Evolutionary conservation across 1,284 basidiomycete genomes (phyloP).

Genomic region (Trametes polyzona): DNA sequence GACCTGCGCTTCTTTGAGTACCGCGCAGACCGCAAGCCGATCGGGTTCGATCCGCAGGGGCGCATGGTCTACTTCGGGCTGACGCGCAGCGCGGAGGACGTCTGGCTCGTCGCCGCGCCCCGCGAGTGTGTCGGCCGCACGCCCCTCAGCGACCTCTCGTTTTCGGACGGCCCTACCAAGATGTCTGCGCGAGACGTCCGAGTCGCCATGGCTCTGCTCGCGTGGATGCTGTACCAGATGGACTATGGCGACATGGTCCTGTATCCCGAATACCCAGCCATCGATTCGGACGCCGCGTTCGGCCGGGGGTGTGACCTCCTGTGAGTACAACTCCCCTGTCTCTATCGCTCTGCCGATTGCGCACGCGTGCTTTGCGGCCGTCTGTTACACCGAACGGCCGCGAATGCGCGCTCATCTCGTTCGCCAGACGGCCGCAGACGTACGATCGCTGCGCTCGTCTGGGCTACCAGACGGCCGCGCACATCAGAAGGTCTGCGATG

Average conservation of each 20-base stretch:
- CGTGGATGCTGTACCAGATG: not conserved
- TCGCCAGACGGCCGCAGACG: too few species aligned
- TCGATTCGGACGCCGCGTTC: not conserved
- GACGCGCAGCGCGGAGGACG: not conserved
- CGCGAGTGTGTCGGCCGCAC: not conserved
- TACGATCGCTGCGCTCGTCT: too few species aligned
- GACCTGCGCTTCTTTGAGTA: not conserved
- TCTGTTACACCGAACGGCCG: too few species aligned
- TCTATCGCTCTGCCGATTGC: too few species aligned
- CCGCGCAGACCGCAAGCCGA: not conserved
- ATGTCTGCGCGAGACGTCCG: not conserved
- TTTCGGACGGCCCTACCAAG: not conserved
- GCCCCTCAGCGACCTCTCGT: not conserved
- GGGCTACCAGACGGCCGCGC: too few species aligned
- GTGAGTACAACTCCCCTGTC: too few species aligned
- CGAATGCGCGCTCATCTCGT: too few species aligned
- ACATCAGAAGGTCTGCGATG: too few species aligned
- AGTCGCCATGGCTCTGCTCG: not conserved
- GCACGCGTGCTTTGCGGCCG: too few species aligned
- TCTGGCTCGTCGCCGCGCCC: not conserved
- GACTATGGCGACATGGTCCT: not conserved
- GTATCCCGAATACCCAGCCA: not conserved
- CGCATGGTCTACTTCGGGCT: not conserved
- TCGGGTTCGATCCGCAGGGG: not conserved
- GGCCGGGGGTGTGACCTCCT: not conserved